Percentiles rank a stretch among this genome's conserved stretches.
These are phyloP conservation scores for Fusarium pseudocircinatum DNA, from an alignment of 2,329 filamentous ascomycete species.

Conservation along the genomic window DNA sequence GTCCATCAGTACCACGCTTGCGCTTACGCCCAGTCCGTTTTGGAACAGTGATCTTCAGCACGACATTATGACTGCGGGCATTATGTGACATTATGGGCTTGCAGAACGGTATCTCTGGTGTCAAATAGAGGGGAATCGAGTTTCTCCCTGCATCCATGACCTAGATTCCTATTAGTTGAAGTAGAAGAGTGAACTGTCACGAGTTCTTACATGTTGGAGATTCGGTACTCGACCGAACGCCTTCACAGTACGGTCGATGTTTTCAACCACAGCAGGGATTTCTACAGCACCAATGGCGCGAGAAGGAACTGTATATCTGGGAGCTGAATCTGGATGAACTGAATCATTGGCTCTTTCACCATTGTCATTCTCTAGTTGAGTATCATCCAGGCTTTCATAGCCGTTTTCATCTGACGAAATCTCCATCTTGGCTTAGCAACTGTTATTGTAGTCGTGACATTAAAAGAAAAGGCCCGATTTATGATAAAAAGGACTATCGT, in stretches of 20 bases:
- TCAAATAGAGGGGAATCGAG: constrained; percentile 76
- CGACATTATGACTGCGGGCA: constrained; percentile 80
- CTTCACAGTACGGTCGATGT: constrained; percentile 54
- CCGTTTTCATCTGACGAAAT: constrained; percentile 34
- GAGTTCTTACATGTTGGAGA: constrained; percentile 51
- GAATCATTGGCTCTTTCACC: neutral
- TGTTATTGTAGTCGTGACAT: neutral
- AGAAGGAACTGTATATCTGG: constrained; percentile 49
- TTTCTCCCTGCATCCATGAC: constrained; percentile 59
- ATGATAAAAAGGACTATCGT: neutral
- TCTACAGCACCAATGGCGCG: constrained; percentile 54
- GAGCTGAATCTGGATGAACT: constrained; percentile 40
- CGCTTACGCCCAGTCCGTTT: constrained; percentile 87
- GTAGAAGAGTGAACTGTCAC: neutral
- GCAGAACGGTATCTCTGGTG: constrained; percentile 81
- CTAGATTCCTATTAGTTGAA: constrained; percentile 46
- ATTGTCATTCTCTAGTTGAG: constrained; percentile 14
- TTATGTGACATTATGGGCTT: constrained; percentile 82
- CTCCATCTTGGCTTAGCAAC: constrained; percentile 5
- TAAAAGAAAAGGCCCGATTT: neutral
- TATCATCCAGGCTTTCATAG: constrained; percentile 35
- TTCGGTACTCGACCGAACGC: constrained; percentile 54
- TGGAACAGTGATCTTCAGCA: constrained; percentile 87
- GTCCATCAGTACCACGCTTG: constrained; percentile 78
- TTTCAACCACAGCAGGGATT: constrained; percentile 55